Evolutionary conservation across 2,329 filamentous ascomycete species (phyloP), one percentile per base, ranked within the genome.

Genomic region (Fusarium incarnatum): DNA sequence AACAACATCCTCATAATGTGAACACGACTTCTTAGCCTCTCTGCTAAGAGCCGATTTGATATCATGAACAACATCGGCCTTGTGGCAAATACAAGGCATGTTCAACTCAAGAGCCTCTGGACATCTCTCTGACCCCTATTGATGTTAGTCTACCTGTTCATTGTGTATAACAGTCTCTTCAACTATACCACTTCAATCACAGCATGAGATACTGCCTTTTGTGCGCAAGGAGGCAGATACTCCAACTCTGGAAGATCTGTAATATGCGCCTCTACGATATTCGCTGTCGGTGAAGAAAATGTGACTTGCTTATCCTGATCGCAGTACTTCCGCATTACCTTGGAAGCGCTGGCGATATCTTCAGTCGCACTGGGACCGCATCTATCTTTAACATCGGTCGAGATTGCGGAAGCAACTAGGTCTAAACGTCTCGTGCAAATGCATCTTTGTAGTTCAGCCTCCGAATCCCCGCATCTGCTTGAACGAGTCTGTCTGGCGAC

Each of bases 81-180:
- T 87, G 45, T 73, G 76, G 74, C 86, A 88, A 25, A 83, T 84
- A 61, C 86, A 88, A 3, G 84, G 83, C 4, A 85, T 85, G 23
- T 85, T 79, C 30, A 81, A 73, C 28, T 77, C 79, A 12, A 81
- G 79, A 4, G 80, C 79, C 23, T 76, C 62, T 15, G 82, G 82
- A 49, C 84, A 85, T 27, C 66, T 65, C 8, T 60, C 37, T 1
- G 56, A 60, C 20, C 56, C 72, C 72, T 76, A 40, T 20, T 11
- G 13, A n/a, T 20, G 53, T 68, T 32, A 74, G 60, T 34, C 20
- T 37, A 6, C 3, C 2, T 18, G 13, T 11, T 15, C 7, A 16
- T 8, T 20, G 1, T n/a, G 16, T 8, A 20, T 9, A 13, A 12
- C 13, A 6, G 18, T 5, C 18, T 9, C 16, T 37, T n/a, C 18